These are phyloP conservation scores for Lepidium africanum DNA, from an alignment of 345 rosid genomes.

Conservation along the genomic window DNA sequence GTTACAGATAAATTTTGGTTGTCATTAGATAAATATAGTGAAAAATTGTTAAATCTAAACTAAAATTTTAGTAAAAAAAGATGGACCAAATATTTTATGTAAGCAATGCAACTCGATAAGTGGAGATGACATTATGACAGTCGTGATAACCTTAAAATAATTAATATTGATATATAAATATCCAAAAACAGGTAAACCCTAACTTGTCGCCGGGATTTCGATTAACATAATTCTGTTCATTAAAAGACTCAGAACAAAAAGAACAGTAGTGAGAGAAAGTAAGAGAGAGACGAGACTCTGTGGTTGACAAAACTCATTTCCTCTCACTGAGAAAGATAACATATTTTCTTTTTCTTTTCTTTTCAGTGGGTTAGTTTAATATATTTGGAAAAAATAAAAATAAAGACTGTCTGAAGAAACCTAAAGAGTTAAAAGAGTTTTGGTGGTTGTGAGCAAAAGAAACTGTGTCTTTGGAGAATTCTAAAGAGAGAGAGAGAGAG, in stretches of 20 bases:
- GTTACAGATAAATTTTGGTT: background rate
- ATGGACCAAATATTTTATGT: conserved; percentile 4
- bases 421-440: conserved; percentile 18
- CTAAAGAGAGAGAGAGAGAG: conserved; percentile 9
- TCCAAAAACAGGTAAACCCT: conserved; percentile 28
- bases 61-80: background rate
- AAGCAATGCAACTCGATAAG: conserved; percentile 4
- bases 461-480: conserved; percentile 7
- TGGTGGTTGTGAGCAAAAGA: conserved; percentile 16
- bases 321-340: conserved; percentile 24
- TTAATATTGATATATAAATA: background rate
- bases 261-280: conserved; percentile 21
- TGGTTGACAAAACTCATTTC: conserved; percentile 28
- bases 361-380: conserved; percentile 2
- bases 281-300: conserved; percentile 25
- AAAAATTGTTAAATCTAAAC: background rate
- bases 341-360: conserved; percentile 5
- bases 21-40: background rate
- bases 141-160: conserved; percentile 19
- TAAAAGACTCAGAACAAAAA: conserved; percentile 17
- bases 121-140: conserved; percentile 21
- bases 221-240: conserved; percentile 20
- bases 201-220: conserved; percentile 37
- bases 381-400: conserved; percentile 1
- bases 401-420: conserved; percentile 21